Evolutionary conservation across 148 eudicot genomes (phyloP), one percentile per base, ranked within the genome.

Genomic region (Amaranthus cruentus): DNA sequence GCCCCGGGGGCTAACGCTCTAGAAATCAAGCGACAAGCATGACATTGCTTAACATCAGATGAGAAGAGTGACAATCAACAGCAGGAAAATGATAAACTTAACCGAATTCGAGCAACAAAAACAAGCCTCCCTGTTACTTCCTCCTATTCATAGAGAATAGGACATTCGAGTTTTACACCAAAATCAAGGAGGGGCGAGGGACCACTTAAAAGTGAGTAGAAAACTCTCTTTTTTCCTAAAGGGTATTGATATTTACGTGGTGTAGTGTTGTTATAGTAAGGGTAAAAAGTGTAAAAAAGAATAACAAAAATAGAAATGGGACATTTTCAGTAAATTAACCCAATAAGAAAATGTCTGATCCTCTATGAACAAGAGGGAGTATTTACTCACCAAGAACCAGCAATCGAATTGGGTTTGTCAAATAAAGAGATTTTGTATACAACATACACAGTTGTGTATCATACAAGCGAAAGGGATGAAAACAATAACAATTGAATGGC

Each of bases 391-490:
- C 3, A 5, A 5, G 2, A 4, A 1, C 28, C 8, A 56, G 60
- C 15, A n/a, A 56, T 56, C 4, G 60, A 56, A 12, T 56, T 0
- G 5, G 5, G 13, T 5, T 56, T 55, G 18, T 56, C 15, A 4
- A 13, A 4, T 56, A 21, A 58, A 58, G 46, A 28, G 63, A 60
- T 60, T 42, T 60, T 58, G 12, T n/a, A 60, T 71, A n/a, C 43
- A 57, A n/a, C 55, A 72, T 60, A 48, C 49, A 73, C 28, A 63
- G 61, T 53, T 42, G 57, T 52, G 57, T 52, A 65, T 43, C 52
- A 73, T 53, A 61, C 68, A 61, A 71, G 62, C 8, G 55, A 49
- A 11, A 49, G 48, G 52, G 15, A 15, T 9, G 10, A 12, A n/a
- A 61, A 3, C 13, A 28, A 18, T 42, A 51, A 52, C 47, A 38